A percentile compares a stretch with the other conserved stretches of the same genome.
Evolutionary conservation across 768 basidiomycete genomes (phyloP).

Genomic region (Tulasnella sp.): DNA sequence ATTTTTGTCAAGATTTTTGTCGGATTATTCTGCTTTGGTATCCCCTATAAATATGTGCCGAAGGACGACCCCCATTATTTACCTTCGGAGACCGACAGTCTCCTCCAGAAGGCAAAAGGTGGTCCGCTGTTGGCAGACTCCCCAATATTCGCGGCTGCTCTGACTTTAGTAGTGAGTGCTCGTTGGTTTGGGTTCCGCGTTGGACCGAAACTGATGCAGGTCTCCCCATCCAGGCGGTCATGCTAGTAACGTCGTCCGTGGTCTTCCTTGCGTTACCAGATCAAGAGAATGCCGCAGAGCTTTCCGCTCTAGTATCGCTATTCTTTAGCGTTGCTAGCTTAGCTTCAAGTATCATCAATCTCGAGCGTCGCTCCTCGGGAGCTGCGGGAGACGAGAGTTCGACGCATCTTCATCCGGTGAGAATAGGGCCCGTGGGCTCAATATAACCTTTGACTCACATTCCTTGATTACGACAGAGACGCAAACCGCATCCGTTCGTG

Average conservation of each 20-base stretch:
- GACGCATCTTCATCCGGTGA: not conserved
- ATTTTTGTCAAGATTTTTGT: conserved; percentile 61
- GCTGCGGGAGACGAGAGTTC: not conserved
- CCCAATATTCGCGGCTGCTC: conserved; percentile 25
- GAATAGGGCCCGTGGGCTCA: not conserved
- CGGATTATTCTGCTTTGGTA: conserved; percentile 70
- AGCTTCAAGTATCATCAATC: conserved; percentile 29
- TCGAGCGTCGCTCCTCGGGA: conserved; percentile 11
- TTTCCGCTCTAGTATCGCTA: conserved; percentile 22
- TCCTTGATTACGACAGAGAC: not conserved
- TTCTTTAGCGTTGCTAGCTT: conserved; percentile 28
- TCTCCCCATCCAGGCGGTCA: conserved; percentile 1
- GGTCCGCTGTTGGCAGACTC: conserved; percentile 22
- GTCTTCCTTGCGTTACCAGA: conserved; percentile 29
- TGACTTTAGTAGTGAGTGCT: conserved; percentile 20
- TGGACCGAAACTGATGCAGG: not conserved
- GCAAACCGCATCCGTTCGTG: conserved; percentile 16
- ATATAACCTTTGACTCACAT: not conserved
- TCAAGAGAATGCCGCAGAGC: conserved; percentile 19
- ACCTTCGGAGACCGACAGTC: not conserved
- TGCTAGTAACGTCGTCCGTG: conserved; percentile 25
- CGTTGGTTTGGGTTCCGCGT: not conserved
- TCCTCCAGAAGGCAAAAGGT: not conserved
- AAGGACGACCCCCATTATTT: not conserved
- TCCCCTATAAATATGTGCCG: conserved; percentile 68